A percentile compares a stretch with the other conserved stretches of the same genome.
Conservation (phyloP, 225 moss, liverwort and hornwort genomes). For the Lunularia cruciata region DNA sequence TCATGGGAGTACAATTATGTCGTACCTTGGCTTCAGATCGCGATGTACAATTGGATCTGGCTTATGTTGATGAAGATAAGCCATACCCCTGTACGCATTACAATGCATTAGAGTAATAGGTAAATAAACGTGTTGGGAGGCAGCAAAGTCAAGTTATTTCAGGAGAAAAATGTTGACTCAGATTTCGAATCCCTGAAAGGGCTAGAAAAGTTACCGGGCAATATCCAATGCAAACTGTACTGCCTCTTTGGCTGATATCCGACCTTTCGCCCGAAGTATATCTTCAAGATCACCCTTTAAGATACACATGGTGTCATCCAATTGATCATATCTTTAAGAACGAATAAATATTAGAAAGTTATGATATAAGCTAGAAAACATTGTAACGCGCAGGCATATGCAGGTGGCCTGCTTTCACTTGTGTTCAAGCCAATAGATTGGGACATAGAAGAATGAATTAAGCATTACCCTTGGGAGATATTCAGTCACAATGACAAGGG, state of each 20-base stretch:
- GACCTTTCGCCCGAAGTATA: slow-evolving; percentile 40
- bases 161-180: too few relatives aligned
- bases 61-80: slow-evolving; percentile 61
- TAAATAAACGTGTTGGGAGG: neutral
- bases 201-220: slow-evolving; percentile 45
- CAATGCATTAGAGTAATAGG: neutral
- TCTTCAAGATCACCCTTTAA: slow-evolving; percentile 58
- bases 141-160: neutral
- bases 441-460: too few relatives aligned
- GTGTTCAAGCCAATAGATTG: neutral
- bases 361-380: neutral
- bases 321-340: neutral
- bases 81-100: slow-evolving; percentile 57
- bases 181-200: too few relatives aligned
- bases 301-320: neutral
- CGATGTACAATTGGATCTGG: slow-evolving; percentile 55
- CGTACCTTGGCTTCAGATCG: slow-evolving; percentile 63
- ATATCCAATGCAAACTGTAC: slow-evolving; percentile 67
- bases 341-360: neutral
- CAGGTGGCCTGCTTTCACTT: too few relatives aligned
- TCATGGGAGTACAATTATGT: neutral
- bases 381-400: too few relatives aligned
- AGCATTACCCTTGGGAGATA: slow-evolving; percentile 54
- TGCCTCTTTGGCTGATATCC: slow-evolving; percentile 46
- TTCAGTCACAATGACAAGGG: slow-evolving; percentile 60